Conservation (phyloP, 805 yeast species). For the Yarrowia sp. region DNA sequence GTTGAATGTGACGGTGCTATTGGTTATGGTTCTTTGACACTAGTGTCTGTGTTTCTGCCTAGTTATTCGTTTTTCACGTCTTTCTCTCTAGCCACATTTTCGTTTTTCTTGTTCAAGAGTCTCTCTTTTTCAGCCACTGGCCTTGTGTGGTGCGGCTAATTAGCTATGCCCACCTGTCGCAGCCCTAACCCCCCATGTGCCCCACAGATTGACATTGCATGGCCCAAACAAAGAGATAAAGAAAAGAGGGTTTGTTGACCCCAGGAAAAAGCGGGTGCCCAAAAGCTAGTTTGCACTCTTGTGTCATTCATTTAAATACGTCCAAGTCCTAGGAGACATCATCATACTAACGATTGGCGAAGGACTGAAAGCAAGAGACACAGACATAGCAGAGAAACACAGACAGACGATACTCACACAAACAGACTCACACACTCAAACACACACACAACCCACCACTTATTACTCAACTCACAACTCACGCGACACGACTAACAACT, state of each 20-base stretch:
- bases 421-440: background rate
- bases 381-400: background rate
- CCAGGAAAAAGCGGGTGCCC: conserved; percentile 35
- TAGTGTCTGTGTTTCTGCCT: too few relatives aligned
- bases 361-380: background rate
- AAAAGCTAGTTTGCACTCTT: background rate
- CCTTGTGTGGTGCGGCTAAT: conserved; percentile 19
- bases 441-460: background rate
- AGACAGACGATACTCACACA: background rate
- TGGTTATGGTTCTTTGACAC: too few relatives aligned
- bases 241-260: conserved; percentile 36
- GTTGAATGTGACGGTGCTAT: too few relatives aligned
- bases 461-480: background rate
- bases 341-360: background rate
- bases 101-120: background rate
- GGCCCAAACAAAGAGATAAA: conserved; percentile 24
- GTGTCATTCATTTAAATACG: conserved; percentile 26
- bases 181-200: conserved; percentile 29
- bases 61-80: background rate
- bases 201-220: conserved; percentile 38
- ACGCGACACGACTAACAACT: conserved; percentile 1
- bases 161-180: background rate
- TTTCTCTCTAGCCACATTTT: background rate
- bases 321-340: background rate
- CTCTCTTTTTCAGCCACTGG: conserved; percentile 1